phyloP scores from a whole-genome alignment of 176 grass and related monocot genomes.

The Eragrostis nindensis region DNA sequence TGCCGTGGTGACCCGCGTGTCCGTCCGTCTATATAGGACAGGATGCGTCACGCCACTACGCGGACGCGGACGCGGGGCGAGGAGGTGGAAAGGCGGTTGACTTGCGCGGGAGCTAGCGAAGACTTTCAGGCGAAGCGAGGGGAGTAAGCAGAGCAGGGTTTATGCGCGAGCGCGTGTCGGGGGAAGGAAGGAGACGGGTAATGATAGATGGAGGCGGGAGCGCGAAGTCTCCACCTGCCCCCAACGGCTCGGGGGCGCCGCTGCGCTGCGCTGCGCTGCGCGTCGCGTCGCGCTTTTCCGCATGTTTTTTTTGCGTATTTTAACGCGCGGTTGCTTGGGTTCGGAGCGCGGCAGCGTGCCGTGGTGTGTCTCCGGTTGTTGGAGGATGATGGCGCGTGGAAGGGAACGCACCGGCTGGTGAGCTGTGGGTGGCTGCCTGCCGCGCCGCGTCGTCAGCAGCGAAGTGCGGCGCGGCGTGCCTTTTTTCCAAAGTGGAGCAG shows the following conservation, averaged over 20 bases:
- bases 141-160: not conserved
- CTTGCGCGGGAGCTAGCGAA: not conserved
- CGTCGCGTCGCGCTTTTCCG: not conserved
- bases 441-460: not conserved
- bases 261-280: no score
- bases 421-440: not conserved
- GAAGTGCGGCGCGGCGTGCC: not conserved
- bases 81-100: slow-evolving; percentile 38
- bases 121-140: slow-evolving; percentile 23
- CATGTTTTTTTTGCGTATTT: slow-evolving; percentile 13
- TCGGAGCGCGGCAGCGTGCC: slow-evolving; percentile 1
- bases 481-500: not conserved
- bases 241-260: not conserved
- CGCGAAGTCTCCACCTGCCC: slow-evolving; percentile 53
- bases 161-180: slow-evolving; percentile 35
- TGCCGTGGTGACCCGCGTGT: slow-evolving; percentile 1
- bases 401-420: no score
- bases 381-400: slow-evolving; percentile 33
- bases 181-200: not conserved
- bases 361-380: slow-evolving; percentile 15
- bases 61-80: not conserved
- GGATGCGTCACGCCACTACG: not conserved
- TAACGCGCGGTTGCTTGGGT: slow-evolving; percentile 24
- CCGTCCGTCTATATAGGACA: slow-evolving; percentile 30
- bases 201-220: not conserved